These are phyloP conservation scores for Lepiota subincarnata DNA, from an alignment of 768 basidiomycete species.

Conservation along the genomic window DNA sequence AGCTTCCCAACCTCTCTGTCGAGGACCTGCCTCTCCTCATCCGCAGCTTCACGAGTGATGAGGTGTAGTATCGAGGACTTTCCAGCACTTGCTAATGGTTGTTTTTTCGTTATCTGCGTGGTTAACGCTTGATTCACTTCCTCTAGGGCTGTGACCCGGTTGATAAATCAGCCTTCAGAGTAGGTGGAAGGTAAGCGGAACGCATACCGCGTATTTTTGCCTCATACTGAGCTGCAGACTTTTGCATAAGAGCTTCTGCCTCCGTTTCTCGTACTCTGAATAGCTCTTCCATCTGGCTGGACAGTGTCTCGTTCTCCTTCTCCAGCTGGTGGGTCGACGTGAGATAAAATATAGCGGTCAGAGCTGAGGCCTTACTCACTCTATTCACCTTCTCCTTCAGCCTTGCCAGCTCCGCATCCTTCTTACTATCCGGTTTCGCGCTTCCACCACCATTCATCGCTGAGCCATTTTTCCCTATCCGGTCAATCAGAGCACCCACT, in stretches of 20 bases:
- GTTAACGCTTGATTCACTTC: slow-evolving; percentile 51
- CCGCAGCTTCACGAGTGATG: slow-evolving; percentile 68
- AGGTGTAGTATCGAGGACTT: slow-evolving; percentile 56
- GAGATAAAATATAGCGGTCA: neutral
- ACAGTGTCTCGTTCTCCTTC: slow-evolving; percentile 42
- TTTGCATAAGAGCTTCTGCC: slow-evolving; percentile 50
- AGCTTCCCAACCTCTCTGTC: slow-evolving; percentile 38
- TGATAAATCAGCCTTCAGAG: slow-evolving; percentile 1
- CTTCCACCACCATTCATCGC: slow-evolving; percentile 9
- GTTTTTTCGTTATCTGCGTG: slow-evolving; percentile 47
- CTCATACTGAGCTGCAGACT: slow-evolving; percentile 48
- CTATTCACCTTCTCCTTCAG: slow-evolving; percentile 15
- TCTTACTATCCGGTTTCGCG: neutral
- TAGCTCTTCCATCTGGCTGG: slow-evolving; percentile 55
- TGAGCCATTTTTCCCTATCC: slow-evolving; percentile 1
- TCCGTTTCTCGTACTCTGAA: slow-evolving; percentile 60
- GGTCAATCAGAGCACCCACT: slow-evolving; percentile 6
- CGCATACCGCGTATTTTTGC: slow-evolving; percentile 46
- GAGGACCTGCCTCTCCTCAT: slow-evolving; percentile 48
- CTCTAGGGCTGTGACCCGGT: slow-evolving; percentile 50
- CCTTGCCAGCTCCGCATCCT: slow-evolving; percentile 13
- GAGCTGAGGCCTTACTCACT: slow-evolving; percentile 8
- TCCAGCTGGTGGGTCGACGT: slow-evolving; percentile 29
- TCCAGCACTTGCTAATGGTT: slow-evolving; percentile 48
- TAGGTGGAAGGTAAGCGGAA: neutral